A percentile compares a stretch with the other conserved stretches of the same genome.
phyloP scores from a whole-genome alignment of 192 early-diverging fungal species.

The Podila epigama region DNA sequence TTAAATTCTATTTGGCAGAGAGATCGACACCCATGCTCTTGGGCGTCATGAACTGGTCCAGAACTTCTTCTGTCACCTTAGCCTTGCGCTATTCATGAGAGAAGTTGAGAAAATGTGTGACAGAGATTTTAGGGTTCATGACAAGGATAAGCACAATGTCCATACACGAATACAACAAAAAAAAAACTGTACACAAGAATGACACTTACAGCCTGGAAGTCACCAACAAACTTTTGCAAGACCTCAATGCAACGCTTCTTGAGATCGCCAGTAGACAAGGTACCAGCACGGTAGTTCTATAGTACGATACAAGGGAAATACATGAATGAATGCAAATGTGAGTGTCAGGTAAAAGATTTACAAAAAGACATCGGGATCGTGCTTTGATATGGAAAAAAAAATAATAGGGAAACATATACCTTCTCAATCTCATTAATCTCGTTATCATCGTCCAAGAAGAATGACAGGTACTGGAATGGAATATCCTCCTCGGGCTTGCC shows the following conservation, averaged over 20 bases:
- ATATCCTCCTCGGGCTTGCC: constrained; percentile 97
- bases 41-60: constrained; percentile 72
- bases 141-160: not conserved
- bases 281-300: constrained; percentile 80
- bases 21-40: constrained; percentile 26
- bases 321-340: too few relatives aligned
- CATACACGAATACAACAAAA: not conserved
- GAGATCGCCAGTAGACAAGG: constrained; percentile 86
- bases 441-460: constrained; percentile 95
- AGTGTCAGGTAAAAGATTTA: too few relatives aligned
- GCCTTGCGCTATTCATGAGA: constrained; percentile 51
- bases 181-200: not conserved
- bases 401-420: constrained; percentile 22
- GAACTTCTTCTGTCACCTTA: constrained; percentile 66
- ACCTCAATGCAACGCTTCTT: constrained; percentile 91
- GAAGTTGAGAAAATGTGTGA: not conserved
- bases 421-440: constrained; percentile 75
- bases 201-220: constrained; percentile 72
- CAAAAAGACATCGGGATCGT: not conserved
- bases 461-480: constrained; percentile 89
- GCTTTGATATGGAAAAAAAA: too few relatives aligned
- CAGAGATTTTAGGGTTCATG: not conserved
- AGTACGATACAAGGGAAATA: too few relatives aligned
- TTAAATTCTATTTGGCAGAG: constrained; percentile 24
- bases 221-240: constrained; percentile 76